Evolutionary conservation across 1,139 yeast genomes (phyloP), one percentile per base, ranked within the genome.

Genomic region (Pichia norvegensis): DNA sequence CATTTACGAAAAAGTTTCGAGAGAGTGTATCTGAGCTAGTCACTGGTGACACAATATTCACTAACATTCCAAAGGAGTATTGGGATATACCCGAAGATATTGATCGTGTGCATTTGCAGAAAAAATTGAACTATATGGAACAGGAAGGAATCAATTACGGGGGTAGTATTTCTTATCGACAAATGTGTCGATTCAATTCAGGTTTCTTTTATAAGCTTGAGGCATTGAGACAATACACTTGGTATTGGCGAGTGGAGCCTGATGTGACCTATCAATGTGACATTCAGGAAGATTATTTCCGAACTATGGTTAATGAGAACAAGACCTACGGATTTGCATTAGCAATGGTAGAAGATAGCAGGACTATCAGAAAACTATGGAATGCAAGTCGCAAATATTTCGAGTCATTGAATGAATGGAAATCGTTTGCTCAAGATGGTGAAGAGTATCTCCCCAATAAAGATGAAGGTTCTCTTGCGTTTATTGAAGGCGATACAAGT

Each of bases 191-290:
- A 54, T 82, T 72, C 61, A 84, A 81, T 61, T 76, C 84, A 8
- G 90, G 88, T 0, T 79, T 81, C 56, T 81, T 82, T 66, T 81
- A 78, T 70, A 74, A 79, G 61, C 77, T 81, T 58, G 70, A 72
- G 38, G 67, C 77, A 41, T 57, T 83, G 66, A 67, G 68, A 20
- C 74, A 74, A 4, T 80, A 79, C 57, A 81, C 79, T 47, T 83
- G 79, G 70, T 82, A 82, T 64, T 82, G 88, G 90, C 72, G 88
- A 66, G 86, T 82, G 48, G 88, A 82, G 59, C 88, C 88, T 11
- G 78, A 74, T 56, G 70, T 80, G 53, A 67, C 72, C 59, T 71
- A 79, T 49, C 71, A 69, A 60, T 82, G 88, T 68, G 85, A 81
- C 62, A 70, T 81, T 49, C 74, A 75, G 54, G 79, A 78, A 60